A percentile compares a stretch with the other conserved stretches of the same genome.
These are phyloP conservation scores for Codiaeum variegatum DNA, from an alignment of 441 rosid genomes.

Conservation along the genomic window DNA sequence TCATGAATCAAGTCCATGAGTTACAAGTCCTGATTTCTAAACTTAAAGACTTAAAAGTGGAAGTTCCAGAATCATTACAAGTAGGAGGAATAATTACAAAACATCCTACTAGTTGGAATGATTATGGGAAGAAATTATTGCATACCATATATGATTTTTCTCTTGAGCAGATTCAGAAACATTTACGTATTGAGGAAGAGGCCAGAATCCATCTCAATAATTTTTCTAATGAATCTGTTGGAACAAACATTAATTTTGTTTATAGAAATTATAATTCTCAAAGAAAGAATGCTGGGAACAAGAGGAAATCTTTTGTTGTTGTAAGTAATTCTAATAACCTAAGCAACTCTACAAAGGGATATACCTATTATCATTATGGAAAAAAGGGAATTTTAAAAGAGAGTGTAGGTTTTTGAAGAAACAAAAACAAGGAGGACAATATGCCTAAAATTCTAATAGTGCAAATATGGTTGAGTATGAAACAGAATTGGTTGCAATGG, in stretches of 20 bases:
- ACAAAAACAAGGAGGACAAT: not conserved
- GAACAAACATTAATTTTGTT: not conserved
- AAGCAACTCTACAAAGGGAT: not conserved
- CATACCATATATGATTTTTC: constrained; percentile 1
- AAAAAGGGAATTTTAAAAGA: not conserved
- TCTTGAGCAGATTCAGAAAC: not conserved
- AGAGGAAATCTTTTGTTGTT: not conserved
- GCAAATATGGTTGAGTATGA: too few species aligned
- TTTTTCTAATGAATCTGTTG: not conserved
- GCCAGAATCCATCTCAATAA: not conserved
- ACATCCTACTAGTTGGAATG: constrained; percentile 16
- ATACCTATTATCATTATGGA: not conserved
- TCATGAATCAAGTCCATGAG: not conserved
- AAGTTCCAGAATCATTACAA: not conserved
- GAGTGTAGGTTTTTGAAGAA: not conserved
- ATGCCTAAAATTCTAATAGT: not conserved
- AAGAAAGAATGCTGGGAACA: not conserved
- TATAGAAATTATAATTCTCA: not conserved
- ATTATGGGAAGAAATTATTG: constrained; percentile 2
- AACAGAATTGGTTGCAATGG: too few species aligned
- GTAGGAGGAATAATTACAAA: constrained; percentile 9
- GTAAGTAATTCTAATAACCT: not conserved
- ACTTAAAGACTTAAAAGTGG: not conserved
- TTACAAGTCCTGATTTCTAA: constrained; percentile 5
- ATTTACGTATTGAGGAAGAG: not conserved